Evolutionary conservation across 2,329 filamentous ascomycete species (phyloP).

Genomic region (Rhinocladiella similis): DNA sequence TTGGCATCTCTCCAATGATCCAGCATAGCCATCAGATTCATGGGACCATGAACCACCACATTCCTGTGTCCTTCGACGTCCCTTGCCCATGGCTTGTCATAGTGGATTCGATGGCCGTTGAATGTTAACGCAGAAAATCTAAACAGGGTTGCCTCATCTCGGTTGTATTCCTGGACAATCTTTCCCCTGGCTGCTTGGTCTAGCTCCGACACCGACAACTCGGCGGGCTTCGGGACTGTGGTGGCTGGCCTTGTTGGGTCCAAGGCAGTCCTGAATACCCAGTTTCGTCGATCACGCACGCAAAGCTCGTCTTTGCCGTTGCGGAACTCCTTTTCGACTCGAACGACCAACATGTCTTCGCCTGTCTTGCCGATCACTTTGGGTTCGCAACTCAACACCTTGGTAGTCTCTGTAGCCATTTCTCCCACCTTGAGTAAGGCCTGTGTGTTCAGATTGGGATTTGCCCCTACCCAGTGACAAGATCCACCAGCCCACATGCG

Average conservation of each 20-base stretch:
- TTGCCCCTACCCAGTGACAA: constrained; percentile 51
- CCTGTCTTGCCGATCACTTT: constrained; percentile 58
- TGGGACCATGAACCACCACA: constrained; percentile 45
- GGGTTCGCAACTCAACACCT: constrained; percentile 52
- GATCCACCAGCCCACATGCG: constrained; percentile 69
- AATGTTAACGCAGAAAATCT: constrained; percentile 47
- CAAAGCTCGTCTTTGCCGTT: constrained; percentile 46
- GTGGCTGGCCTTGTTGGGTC: constrained; percentile 20
- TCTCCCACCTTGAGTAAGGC: constrained; percentile 56
- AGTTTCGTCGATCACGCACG: constrained; percentile 57
- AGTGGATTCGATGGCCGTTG: constrained; percentile 48
- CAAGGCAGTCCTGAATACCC: constrained; percentile 46
- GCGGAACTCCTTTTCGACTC: constrained; percentile 62
- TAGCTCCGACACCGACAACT: constrained; percentile 23
- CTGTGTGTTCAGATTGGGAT: constrained; percentile 23
- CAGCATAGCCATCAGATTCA: constrained; percentile 45
- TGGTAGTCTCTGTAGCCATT: constrained; percentile 57
- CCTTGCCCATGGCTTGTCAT: constrained; percentile 44
- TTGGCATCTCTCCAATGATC: constrained; percentile 46
- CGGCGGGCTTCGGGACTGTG: constrained; percentile 22
- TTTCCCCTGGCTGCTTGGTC: constrained; percentile 25
- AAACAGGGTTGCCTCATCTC: constrained; percentile 43
- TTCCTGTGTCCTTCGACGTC: constrained; percentile 45
- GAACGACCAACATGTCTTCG: constrained; percentile 64
- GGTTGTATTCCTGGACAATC: constrained; percentile 35